Evolutionary conservation across 345 rosid genomes (phyloP).

Genomic region (Boechera retrofracta): DNA sequence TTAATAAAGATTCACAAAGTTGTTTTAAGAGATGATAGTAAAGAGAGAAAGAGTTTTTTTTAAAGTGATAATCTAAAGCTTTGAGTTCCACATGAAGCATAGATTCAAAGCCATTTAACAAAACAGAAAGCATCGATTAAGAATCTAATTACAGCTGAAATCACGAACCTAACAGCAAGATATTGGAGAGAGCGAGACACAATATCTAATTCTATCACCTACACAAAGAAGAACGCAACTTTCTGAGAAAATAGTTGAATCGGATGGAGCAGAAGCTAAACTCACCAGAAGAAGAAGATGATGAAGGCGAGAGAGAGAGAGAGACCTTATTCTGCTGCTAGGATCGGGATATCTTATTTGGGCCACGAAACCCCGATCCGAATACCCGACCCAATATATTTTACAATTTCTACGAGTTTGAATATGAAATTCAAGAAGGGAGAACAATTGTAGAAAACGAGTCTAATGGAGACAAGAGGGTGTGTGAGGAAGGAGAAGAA

Average conservation of each 20-base stretch:
- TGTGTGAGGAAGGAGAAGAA: too few relatives aligned
- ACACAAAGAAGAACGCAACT: not conserved
- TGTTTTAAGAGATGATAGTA: too few relatives aligned
- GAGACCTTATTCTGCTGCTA: not conserved
- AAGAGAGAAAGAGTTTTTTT: too few relatives aligned
- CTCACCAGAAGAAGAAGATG: slow-evolving; percentile 27
- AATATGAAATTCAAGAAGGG: too few relatives aligned
- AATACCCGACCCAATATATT: not conserved
- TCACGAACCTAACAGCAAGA: slow-evolving; percentile 22
- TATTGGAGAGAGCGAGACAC: not conserved
- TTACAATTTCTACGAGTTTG: too few relatives aligned
- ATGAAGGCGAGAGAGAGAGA: not conserved
- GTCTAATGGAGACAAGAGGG: too few relatives aligned
- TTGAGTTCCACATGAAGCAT: too few relatives aligned
- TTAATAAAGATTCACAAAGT: too few relatives aligned
- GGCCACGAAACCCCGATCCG: not conserved
- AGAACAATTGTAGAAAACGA: too few relatives aligned
- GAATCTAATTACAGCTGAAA: slow-evolving; percentile 23
- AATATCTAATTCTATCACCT: not conserved
- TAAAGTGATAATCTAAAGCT: too few relatives aligned
- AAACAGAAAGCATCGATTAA: too few relatives aligned
- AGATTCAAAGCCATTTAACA: too few relatives aligned
- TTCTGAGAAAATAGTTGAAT: slow-evolving; percentile 1
- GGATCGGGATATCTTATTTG: slow-evolving; percentile 29
- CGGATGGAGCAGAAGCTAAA: slow-evolving; percentile 33